Evolutionary conservation across 257 asterid genomes (phyloP).

Genomic region (Coffea canephora): DNA sequence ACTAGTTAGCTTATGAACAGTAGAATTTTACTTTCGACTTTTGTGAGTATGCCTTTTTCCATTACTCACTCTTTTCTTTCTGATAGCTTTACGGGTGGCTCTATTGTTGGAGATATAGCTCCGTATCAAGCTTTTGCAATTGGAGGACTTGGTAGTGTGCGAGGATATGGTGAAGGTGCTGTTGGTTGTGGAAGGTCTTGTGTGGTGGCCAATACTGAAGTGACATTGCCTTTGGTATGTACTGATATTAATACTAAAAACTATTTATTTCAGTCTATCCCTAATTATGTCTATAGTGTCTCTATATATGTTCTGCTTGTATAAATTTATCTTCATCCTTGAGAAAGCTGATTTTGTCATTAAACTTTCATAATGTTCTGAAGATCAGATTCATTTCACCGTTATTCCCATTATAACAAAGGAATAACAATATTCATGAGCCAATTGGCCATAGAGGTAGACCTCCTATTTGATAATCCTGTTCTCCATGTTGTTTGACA

Average conservation of each 20-base stretch:
- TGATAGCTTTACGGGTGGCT: slow-evolving; percentile 88
- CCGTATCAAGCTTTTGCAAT: slow-evolving; percentile 97
- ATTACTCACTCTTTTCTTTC: slow-evolving; percentile 11
- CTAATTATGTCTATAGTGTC: background rate
- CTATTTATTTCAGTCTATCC: background rate
- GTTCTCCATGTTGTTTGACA: background rate
- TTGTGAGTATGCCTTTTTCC: background rate
- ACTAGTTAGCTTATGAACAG: background rate
- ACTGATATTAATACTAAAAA: slow-evolving; percentile 1
- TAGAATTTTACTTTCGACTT: background rate
- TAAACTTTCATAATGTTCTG: background rate
- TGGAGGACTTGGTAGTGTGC: slow-evolving; percentile 87
- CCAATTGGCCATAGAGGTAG: background rate
- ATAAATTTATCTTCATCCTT: background rate
- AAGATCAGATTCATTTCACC: background rate
- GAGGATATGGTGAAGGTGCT: slow-evolving; percentile 98
- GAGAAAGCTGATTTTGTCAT: background rate
- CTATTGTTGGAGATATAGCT: slow-evolving; percentile 95
- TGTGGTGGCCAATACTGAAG: slow-evolving; percentile 74
- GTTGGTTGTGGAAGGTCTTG: slow-evolving; percentile 92
- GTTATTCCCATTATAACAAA: background rate
- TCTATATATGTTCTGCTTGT: background rate
- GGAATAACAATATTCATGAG: background rate
- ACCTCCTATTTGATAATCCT: background rate
- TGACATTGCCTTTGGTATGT: slow-evolving; percentile 83